Evolutionary conservation across 805 yeast genomes (phyloP).

Genomic region (Komagataella pseudopastoris): DNA sequence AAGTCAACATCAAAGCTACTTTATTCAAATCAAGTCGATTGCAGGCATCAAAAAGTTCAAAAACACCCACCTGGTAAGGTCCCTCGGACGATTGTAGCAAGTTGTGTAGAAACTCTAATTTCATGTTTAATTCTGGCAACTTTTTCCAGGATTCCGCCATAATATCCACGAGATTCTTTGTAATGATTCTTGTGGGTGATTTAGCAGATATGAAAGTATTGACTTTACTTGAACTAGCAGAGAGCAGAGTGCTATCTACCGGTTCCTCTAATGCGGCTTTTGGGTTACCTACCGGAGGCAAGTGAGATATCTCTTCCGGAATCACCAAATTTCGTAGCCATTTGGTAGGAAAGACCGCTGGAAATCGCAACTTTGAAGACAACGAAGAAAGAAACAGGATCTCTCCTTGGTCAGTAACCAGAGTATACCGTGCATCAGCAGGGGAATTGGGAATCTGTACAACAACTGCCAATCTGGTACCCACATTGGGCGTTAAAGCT

Average conservation of each 20-base stretch:
- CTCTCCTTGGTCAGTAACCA: constrained; percentile 44
- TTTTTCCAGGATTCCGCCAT: constrained; percentile 15
- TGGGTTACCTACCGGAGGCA: constrained; percentile 18
- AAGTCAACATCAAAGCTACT: constrained; percentile 11
- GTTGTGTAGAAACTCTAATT: constrained; percentile 21
- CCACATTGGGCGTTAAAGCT: constrained; percentile 26
- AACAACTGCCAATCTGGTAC: constrained; percentile 36
- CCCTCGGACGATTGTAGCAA: constrained; percentile 22
- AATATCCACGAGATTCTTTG: constrained; percentile 12
- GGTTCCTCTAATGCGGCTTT: constrained; percentile 3
- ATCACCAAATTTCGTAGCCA: constrained; percentile 18
- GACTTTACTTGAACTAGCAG: constrained; percentile 5
- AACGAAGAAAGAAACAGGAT: constrained; percentile 26
- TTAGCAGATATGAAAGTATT: constrained; percentile 18
- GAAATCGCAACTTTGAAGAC: constrained; percentile 34
- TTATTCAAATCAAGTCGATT: constrained; percentile 16
- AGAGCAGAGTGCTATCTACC: neutral
- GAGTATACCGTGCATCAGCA: constrained; percentile 41
- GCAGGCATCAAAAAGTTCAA: constrained; percentile 22
- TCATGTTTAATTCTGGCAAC: constrained; percentile 18
- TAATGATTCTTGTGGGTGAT: constrained; percentile 15
- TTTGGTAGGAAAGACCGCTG: constrained; percentile 29
- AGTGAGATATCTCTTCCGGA: constrained; percentile 10
- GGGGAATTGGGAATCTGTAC: constrained; percentile 35
- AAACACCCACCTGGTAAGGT: constrained; percentile 25